Evolutionary conservation across 2,329 filamentous ascomycete genomes (phyloP).

Genomic region (Fusarium gaditjirri): DNA sequence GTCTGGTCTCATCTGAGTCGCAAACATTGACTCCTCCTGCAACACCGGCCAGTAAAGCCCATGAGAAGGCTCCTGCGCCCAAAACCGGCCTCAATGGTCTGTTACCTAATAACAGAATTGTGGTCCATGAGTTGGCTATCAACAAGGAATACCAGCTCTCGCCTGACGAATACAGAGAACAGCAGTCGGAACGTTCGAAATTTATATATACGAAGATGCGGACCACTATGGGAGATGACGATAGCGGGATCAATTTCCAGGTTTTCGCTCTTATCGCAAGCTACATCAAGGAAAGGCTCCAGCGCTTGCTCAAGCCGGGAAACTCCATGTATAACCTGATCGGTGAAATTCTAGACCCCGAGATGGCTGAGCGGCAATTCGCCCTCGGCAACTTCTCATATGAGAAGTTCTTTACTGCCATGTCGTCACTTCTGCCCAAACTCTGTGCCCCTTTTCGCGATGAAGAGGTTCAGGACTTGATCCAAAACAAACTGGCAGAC

Average conservation of each 20-base stretch:
- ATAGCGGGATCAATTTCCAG: constrained; percentile 70
- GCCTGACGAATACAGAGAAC: constrained; percentile 67
- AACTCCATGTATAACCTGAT: constrained; percentile 81
- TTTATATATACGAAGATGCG: constrained; percentile 68
- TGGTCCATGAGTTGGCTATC: constrained; percentile 83
- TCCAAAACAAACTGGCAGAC: constrained; percentile 68
- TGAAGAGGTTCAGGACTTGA: constrained; percentile 75
- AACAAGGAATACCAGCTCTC: constrained; percentile 82
- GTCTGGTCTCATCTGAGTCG: constrained; percentile 54
- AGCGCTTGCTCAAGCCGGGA: constrained; percentile 75
- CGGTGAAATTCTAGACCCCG: constrained; percentile 78
- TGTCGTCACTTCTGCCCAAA: constrained; percentile 79
- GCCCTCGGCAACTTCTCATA: constrained; percentile 80
- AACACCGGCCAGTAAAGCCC: constrained; percentile 57
- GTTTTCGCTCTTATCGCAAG: constrained; percentile 78
- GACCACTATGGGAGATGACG: constrained; percentile 73
- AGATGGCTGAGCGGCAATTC: constrained; percentile 76
- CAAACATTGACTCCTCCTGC: constrained; percentile 66
- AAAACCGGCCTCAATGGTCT: constrained; percentile 60
- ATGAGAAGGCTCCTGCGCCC: constrained; percentile 50
- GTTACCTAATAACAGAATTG: constrained; percentile 77
- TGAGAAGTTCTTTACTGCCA: constrained; percentile 81
- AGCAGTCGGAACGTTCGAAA: constrained; percentile 59
- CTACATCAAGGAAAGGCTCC: constrained; percentile 76
- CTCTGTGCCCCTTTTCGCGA: constrained; percentile 86